phyloP scores from a whole-genome alignment of 1,139 yeast species.

The Lodderomyces theae region DNA sequence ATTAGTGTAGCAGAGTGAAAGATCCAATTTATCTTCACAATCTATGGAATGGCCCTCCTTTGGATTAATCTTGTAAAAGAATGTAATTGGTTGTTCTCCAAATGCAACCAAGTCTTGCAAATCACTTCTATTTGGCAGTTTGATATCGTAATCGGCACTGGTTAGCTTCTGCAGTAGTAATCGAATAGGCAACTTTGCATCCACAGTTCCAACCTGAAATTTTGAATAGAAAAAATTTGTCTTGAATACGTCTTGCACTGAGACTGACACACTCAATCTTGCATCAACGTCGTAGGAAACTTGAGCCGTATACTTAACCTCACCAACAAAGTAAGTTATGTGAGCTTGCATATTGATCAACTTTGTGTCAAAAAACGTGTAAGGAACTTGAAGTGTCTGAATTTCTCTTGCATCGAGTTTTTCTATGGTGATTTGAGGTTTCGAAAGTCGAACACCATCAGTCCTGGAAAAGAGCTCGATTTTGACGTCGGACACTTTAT shows the following conservation, averaged over 20 bases:
- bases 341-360: slow-evolving; percentile 27
- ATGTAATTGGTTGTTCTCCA: slow-evolving; percentile 67
- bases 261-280: slow-evolving; percentile 58
- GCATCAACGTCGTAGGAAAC: slow-evolving; percentile 43
- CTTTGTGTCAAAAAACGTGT: slow-evolving; percentile 21
- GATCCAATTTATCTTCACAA: slow-evolving; percentile 32
- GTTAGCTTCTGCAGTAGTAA: slow-evolving; percentile 44
- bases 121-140: slow-evolving; percentile 20
- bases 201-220: slow-evolving; percentile 64
- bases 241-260: slow-evolving; percentile 74
- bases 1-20: slow-evolving; percentile 31
- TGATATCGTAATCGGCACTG: slow-evolving; percentile 39
- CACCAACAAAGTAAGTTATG: slow-evolving; percentile 28
- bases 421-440: slow-evolving; percentile 18
- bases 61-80: slow-evolving; percentile 51
- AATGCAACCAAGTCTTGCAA: slow-evolving; percentile 45
- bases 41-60: slow-evolving; percentile 18
- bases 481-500: slow-evolving; percentile 15
- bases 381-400: neutral
- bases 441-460: slow-evolving; percentile 17
- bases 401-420: slow-evolving; percentile 19
- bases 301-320: slow-evolving; percentile 21
- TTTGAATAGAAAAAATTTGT: slow-evolving; percentile 56
- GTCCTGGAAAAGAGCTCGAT: slow-evolving; percentile 18
- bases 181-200: slow-evolving; percentile 52